These are phyloP conservation scores for Calonectria hongkongensis DNA, from an alignment of 2,329 filamentous ascomycete genomes.

Conservation along the genomic window DNA sequence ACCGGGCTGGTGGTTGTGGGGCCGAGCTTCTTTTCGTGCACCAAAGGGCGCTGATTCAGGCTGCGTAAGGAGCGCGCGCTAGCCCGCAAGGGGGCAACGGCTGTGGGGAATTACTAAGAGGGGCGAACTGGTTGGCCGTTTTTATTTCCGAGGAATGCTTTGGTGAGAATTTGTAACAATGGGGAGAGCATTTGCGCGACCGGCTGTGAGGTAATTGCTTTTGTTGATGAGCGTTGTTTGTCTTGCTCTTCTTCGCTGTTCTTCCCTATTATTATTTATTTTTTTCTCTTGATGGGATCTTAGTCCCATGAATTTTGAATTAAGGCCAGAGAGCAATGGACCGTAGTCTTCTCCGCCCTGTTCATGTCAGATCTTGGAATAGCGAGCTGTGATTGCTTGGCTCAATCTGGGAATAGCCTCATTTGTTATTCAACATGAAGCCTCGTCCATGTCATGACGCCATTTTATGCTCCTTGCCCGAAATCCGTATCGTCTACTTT, in stretches of 20 bases:
- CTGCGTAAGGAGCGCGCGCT: slow-evolving; percentile 41
- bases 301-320: neutral
- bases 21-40: slow-evolving; percentile 23
- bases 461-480: neutral
- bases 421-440: neutral
- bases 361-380: neutral
- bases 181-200: neutral
- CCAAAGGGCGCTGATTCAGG: slow-evolving; percentile 51
- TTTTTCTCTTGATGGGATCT: neutral
- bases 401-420: slow-evolving; percentile 20
- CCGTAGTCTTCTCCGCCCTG: neutral
- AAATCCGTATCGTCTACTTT: no score
- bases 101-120: slow-evolving; percentile 44
- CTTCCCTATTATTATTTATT: neutral
- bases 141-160: slow-evolving; percentile 20
- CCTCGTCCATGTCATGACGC: neutral
- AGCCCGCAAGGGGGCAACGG: slow-evolving; percentile 9
- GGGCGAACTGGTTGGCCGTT: slow-evolving; percentile 35
- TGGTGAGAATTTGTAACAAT: slow-evolving; percentile 27
- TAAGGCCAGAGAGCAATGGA: neutral
- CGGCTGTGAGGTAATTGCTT: no score
- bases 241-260: neutral
- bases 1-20: neutral
- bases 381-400: neutral
- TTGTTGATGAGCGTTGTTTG: neutral